Conservation (phyloP, 2,329 filamentous ascomycete genomes). For the Furcasterigmium furcatum region DNA sequence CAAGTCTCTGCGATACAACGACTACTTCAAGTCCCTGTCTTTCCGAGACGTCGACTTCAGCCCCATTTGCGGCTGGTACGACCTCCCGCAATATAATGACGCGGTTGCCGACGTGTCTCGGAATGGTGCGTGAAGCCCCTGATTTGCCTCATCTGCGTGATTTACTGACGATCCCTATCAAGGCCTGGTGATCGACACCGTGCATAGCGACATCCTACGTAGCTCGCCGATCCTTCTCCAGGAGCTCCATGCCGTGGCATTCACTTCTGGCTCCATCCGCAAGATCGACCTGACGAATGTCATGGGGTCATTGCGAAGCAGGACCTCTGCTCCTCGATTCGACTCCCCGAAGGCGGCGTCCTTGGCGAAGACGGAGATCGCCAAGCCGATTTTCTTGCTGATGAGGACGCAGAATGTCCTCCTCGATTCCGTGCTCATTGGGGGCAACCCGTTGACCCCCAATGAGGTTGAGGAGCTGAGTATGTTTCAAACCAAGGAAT, state of each 20-base stretch:
- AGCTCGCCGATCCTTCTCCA: constrained; percentile 49
- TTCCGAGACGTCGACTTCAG: constrained; percentile 50
- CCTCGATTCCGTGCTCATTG: constrained; percentile 48
- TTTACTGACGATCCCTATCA: neutral
- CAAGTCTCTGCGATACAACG: constrained; percentile 54
- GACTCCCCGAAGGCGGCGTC: constrained; percentile 2
- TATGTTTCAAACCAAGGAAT: constrained; percentile 19
- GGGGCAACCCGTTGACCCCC: constrained; percentile 43
- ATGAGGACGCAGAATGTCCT: constrained; percentile 41
- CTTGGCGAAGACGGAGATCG: constrained; percentile 31
- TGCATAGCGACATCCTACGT: constrained; percentile 16
- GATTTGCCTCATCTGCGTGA: neutral
- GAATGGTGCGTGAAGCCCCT: constrained; percentile 34
- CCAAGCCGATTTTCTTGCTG: constrained; percentile 46
- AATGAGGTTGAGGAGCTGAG: constrained; percentile 47
- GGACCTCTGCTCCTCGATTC: constrained; percentile 4
- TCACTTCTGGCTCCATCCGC: constrained; percentile 51
- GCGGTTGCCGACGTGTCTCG: constrained; percentile 49
- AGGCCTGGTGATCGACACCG: constrained; percentile 11
- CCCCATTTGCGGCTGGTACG: constrained; percentile 32
- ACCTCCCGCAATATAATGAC: constrained; percentile 40
- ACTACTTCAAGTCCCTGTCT: constrained; percentile 56
- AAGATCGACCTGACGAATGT: constrained; percentile 50
- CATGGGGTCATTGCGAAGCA: constrained; percentile 16
- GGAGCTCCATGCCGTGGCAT: constrained; percentile 53